These are phyloP conservation scores for Filobasidium floriforme DNA, from an alignment of 768 basidiomycete genomes.

Conservation along the genomic window DNA sequence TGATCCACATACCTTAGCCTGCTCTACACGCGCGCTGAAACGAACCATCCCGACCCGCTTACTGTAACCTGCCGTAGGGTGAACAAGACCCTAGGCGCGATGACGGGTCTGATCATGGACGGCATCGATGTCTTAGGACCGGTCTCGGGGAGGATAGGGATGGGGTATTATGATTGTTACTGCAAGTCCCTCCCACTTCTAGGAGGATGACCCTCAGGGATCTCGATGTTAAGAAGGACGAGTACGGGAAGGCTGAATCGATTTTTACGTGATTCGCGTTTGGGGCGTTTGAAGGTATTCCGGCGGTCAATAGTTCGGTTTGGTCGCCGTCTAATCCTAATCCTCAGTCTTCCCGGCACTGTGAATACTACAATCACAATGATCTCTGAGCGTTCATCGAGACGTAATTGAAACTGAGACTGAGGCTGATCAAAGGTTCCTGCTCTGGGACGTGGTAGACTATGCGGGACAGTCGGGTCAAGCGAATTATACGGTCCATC, in stretches of 20 bases:
- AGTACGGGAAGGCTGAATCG: background rate
- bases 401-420: too few relatives aligned
- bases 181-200: background rate
- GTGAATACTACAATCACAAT: too few relatives aligned
- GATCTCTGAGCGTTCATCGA: too few relatives aligned
- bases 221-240: background rate
- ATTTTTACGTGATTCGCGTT: too few relatives aligned
- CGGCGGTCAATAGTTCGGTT: conserved; percentile 8
- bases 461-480: conserved; percentile 11
- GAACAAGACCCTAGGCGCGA: conserved; percentile 21
- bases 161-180: conserved; percentile 20
- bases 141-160: conserved; percentile 13
- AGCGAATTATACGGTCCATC: conserved; percentile 8
- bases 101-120: conserved; percentile 16
- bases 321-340: conserved; percentile 11
- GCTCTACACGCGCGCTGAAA: too few relatives aligned
- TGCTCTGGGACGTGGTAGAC: background rate
- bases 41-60: background rate
- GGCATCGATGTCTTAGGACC: conserved; percentile 17
- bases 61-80: background rate
- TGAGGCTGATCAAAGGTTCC: background rate
- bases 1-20: too few relatives aligned
- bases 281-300: conserved; percentile 1
- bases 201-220: too few relatives aligned
- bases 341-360: conserved; percentile 10